These are phyloP conservation scores for Oryza brachyantha DNA, from an alignment of 176 grass and related monocot species.

Conservation along the genomic window DNA sequence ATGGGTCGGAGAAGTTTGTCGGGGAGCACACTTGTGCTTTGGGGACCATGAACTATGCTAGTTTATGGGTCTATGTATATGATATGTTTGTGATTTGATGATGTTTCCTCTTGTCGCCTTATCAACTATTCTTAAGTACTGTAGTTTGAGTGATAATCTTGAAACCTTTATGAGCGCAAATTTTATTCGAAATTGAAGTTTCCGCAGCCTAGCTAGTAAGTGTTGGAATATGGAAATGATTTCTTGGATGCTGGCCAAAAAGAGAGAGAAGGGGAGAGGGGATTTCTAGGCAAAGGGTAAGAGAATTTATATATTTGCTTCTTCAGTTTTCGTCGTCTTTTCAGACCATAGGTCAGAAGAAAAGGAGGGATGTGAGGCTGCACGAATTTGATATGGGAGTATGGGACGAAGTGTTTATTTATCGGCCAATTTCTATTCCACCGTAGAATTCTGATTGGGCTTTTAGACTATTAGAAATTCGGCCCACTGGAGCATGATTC, in stretches of 20 bases:
- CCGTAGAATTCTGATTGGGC: neutral
- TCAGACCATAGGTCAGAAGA: no score
- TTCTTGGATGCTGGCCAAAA: no score
- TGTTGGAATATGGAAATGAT: neutral
- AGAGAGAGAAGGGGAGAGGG: no score
- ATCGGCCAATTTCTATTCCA: neutral
- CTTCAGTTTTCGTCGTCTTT: no score
- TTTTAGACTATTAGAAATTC: neutral
- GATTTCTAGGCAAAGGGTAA: neutral
- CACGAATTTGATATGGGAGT: neutral
- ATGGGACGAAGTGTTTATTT: neutral
- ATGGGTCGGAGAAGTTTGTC: conserved; percentile 41
- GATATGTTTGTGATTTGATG: neutral
- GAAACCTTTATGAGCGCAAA: neutral
- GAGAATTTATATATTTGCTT: neutral
- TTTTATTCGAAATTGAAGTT: neutral
- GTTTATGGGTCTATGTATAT: conserved; percentile 15
- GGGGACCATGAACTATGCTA: conserved; percentile 1
- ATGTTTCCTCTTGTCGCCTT: neutral
- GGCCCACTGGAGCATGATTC: neutral
- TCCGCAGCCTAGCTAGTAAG: no score
- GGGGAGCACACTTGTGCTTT: neutral
- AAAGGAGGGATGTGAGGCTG: no score
- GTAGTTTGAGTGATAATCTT: neutral
- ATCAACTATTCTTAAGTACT: no score